Evolutionary conservation across 768 basidiomycete genomes (phyloP).

Genomic region (Rhodotorula taiwanensis): DNA sequence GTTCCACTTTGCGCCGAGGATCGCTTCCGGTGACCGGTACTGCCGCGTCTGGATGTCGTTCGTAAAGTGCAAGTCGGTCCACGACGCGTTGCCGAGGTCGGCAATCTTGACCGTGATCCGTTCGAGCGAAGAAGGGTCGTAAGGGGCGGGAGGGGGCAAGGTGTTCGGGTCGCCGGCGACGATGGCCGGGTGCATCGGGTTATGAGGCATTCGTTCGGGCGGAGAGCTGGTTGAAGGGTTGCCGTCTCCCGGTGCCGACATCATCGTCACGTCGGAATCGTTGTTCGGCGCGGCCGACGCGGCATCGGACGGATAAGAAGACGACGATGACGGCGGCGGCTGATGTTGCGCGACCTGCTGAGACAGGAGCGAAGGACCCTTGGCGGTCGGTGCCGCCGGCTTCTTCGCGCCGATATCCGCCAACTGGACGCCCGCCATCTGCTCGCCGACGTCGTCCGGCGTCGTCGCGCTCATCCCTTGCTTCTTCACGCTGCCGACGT

Average conservation of each 20-base stretch:
- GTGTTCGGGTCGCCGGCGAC: slow-evolving; percentile 48
- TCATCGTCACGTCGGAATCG: slow-evolving; percentile 35
- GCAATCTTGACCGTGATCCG: slow-evolving; percentile 98
- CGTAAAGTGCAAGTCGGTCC: slow-evolving; percentile 89
- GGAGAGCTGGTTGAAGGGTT: slow-evolving; percentile 22
- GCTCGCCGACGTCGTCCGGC: slow-evolving; percentile 53
- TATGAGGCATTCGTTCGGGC: slow-evolving; percentile 42
- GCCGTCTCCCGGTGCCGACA: slow-evolving; percentile 11
- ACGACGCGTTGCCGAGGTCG: slow-evolving; percentile 79
- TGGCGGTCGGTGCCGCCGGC: slow-evolving; percentile 39
- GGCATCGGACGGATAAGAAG: background rate
- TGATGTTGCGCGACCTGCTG: slow-evolving; percentile 43
- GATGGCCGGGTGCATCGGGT: slow-evolving; percentile 43
- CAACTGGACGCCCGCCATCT: slow-evolving; percentile 48
- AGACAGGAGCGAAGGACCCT: slow-evolving; percentile 39
- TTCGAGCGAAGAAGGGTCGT: slow-evolving; percentile 48
- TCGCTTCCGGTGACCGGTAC: slow-evolving; percentile 95
- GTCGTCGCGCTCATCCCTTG: slow-evolving; percentile 41
- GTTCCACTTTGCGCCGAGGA: slow-evolving; percentile 92
- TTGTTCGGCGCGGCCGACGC: background rate
- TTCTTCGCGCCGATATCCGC: slow-evolving; percentile 35
- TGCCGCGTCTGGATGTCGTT: slow-evolving; percentile 97
- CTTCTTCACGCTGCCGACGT: slow-evolving; percentile 44
- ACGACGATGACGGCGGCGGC: background rate
- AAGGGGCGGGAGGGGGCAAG: slow-evolving; percentile 45